A percentile compares a stretch with the other conserved stretches of the same genome.
These are phyloP conservation scores for Geranium rotundifolium DNA, from an alignment of 345 rosid genomes.

Conservation along the genomic window DNA sequence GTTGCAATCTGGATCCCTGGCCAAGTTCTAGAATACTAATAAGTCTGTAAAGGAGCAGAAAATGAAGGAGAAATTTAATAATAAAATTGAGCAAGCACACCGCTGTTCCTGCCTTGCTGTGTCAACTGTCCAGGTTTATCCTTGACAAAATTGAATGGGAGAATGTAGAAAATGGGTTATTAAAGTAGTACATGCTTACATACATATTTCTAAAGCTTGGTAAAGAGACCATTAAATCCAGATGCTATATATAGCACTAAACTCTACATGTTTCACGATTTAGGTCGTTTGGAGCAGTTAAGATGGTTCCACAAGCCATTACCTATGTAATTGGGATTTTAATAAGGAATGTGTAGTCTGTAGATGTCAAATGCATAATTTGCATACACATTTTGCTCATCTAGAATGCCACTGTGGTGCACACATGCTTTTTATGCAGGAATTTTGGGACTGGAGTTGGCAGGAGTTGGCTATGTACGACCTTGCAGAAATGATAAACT, in stretches of 20 bases:
- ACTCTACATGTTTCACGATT: background rate
- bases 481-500: constrained; percentile 56
- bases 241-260: background rate
- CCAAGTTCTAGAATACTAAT: background rate
- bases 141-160: background rate
- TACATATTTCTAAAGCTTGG: too few relatives aligned
- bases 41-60: too few relatives aligned
- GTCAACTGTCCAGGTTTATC: background rate
- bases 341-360: too few relatives aligned
- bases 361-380: too few relatives aligned
- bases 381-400: too few relatives aligned
- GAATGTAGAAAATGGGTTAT: background rate
- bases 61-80: background rate
- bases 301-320: too few relatives aligned
- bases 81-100: background rate
- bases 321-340: too few relatives aligned
- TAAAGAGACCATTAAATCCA: too few relatives aligned
- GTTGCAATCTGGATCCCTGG: background rate
- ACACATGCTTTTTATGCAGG: constrained; percentile 32
- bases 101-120: background rate
- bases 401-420: background rate
- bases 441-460: constrained; percentile 98
- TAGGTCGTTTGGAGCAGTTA: too few relatives aligned
- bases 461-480: constrained; percentile 80
- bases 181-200: too few relatives aligned